These are phyloP conservation scores for Phycomyces blakesleeanus DNA, from an alignment of 192 early-diverging fungal genomes.

Conservation along the genomic window DNA sequence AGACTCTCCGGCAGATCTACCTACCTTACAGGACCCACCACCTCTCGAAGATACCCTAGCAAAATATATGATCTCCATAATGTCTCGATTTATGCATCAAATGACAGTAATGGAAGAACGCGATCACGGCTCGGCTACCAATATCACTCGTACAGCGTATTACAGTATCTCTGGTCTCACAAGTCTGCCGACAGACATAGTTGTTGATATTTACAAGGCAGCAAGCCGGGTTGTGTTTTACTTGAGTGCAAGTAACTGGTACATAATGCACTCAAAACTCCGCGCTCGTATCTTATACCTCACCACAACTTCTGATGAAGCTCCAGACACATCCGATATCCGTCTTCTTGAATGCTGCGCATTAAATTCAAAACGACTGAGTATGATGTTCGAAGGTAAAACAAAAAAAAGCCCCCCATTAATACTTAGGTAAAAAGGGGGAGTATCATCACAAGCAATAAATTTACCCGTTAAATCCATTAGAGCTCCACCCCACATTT, in stretches of 20 bases:
- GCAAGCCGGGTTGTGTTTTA: constrained; percentile 84
- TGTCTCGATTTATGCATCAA: constrained; percentile 65
- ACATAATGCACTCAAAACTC: constrained; percentile 68
- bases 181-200: constrained; percentile 39
- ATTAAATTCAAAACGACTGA: constrained; percentile 70
- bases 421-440: too few species aligned
- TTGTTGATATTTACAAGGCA: constrained; percentile 75
- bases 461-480: background rate
- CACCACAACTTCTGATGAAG: constrained; percentile 62
- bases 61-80: constrained; percentile 57
- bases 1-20: constrained; percentile 22
- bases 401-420: background rate
- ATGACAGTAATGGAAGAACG: constrained; percentile 45
- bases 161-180: constrained; percentile 18
- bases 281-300: constrained; percentile 62
- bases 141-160: constrained; percentile 30
- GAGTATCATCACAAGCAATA: background rate
- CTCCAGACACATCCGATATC: constrained; percentile 75
- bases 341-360: constrained; percentile 83
- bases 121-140: constrained; percentile 30
- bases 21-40: constrained; percentile 59
- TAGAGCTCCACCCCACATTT: constrained; percentile 51
- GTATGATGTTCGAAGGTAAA: constrained; percentile 60
- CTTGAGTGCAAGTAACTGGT: constrained; percentile 88
- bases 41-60: constrained; percentile 71